Percentiles rank a stretch among this genome's conserved stretches.
phyloP scores from a whole-genome alignment of 2,329 filamentous ascomycete genomes.

The Alternaria brassicicola region DNA sequence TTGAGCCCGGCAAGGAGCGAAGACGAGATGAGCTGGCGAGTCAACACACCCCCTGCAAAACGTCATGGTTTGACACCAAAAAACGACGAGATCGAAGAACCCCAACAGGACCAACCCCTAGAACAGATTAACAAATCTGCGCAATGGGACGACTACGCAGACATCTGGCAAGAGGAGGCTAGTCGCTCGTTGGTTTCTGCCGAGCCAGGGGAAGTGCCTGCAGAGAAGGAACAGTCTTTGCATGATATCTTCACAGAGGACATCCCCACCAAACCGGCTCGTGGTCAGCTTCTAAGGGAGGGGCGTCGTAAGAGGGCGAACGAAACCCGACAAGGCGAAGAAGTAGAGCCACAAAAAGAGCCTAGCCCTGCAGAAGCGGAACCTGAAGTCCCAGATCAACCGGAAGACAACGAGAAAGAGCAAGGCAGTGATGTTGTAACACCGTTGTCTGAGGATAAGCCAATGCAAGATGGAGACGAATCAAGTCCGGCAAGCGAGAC shows the following conservation, averaged over 20 bases:
- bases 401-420: conserved; percentile 22
- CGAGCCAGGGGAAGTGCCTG: conserved; percentile 24
- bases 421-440: conserved; percentile 16
- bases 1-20: conserved; percentile 42
- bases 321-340: conserved; percentile 49
- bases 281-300: conserved; percentile 51
- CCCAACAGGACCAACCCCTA: not conserved
- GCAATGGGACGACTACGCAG: conserved; percentile 35
- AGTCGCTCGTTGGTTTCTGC: conserved; percentile 43
- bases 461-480: conserved; percentile 21
- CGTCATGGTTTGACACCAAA: not conserved
- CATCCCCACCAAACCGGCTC: conserved; percentile 38
- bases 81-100: conserved; percentile 1
- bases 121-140: conserved; percentile 1
- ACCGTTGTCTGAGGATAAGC: conserved; percentile 8
- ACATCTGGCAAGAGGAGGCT: conserved; percentile 58
- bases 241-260: conserved; percentile 46
- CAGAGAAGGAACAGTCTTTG: conserved; percentile 24
- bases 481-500: conserved; percentile 28
- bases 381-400: conserved; percentile 1
- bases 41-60: conserved; percentile 26
- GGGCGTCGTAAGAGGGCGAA: conserved; percentile 51
- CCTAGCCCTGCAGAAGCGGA: conserved; percentile 5
- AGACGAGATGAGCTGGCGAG: conserved; percentile 44
- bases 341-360: conserved; percentile 35